Evolutionary conservation across 2,329 filamentous ascomycete genomes (phyloP), one percentile per base, ranked within the genome.

Genomic region (Grosmannia serpens): DNA sequence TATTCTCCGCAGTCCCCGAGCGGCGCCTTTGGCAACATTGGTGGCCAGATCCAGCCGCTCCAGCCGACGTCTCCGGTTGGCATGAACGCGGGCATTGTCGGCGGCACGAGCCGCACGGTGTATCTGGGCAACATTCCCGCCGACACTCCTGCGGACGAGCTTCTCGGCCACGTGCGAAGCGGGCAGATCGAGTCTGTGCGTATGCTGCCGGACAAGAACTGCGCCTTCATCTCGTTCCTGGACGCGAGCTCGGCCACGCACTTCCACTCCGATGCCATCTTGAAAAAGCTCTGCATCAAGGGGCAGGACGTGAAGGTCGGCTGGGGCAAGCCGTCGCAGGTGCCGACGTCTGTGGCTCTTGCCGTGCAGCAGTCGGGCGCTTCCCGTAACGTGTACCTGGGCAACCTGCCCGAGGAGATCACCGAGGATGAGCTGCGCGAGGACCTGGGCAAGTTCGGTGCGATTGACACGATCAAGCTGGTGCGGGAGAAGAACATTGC

Each of bases 221-320:
- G 94, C 70, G 94, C 94, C 60, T 99, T 99, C 79, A 97, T 99
- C 70, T 99, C 94, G 9, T 99, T 99, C 78, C 80, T 99, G 64
- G 94, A 99, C 69, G 91, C 91, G 67, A 96, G 91, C 76, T 96
- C 94, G 33, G 94, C 94, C 59, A 97, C 92, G 26, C 94, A 99
- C 72, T 99, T 99, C 77, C 94, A 99, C 78, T 99, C 94, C 24
- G 94, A 99, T 79, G 94, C 94, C 65, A 99, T 99, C 75, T 83
- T 99, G 82, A 99, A 99, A 81, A 99, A 97, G 81, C 84, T 99
- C 70, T 91, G 91, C 67, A 95, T 99, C 77, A 91, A 95, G 75
- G 92, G 92, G 29, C 94, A 97, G 77, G 94, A 99, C 71, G 96
- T 99, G 78, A 99, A 99, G 80, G 91, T 99, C 67, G 94, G 94